Percentiles rank a stretch among this genome's conserved stretches.
Conservation (phyloP, 495 filamentous ascomycete species). For the Penicillium mononematosum region DNA sequence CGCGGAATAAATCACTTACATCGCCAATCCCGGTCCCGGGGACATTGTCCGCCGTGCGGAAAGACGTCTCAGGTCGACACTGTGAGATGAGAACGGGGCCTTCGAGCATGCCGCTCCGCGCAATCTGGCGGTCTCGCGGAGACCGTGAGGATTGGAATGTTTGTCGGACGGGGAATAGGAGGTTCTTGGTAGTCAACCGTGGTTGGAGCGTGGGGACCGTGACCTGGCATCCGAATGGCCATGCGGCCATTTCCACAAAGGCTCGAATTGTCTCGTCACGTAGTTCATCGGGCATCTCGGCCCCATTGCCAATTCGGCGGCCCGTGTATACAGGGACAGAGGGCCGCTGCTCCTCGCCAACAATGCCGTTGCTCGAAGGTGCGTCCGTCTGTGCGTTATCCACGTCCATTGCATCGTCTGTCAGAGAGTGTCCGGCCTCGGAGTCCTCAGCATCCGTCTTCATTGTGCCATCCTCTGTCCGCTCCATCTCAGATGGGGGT, state of each 20-base stretch:
- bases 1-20: constrained; percentile 66
- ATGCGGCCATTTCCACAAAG: constrained; percentile 76
- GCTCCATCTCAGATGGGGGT: constrained; percentile 20
- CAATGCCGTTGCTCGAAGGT: constrained; percentile 1
- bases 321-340: constrained; percentile 44
- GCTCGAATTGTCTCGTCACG: constrained; percentile 67
- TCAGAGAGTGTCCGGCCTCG: neutral
- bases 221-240: constrained; percentile 76
- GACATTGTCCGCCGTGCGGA: constrained; percentile 39
- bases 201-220: constrained; percentile 61
- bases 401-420: constrained; percentile 35
- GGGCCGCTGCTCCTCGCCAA: constrained; percentile 6
- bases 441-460: constrained; percentile 4
- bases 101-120: constrained; percentile 70
- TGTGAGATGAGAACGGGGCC: constrained; percentile 64
- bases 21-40: constrained; percentile 53
- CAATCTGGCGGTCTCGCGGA: constrained; percentile 65
- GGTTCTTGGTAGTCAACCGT: constrained; percentile 53
- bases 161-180: constrained; percentile 54
- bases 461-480: constrained; percentile 16
- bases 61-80: constrained; percentile 58
- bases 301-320: constrained; percentile 60
- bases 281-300: constrained; percentile 72
- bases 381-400: constrained; percentile 20
- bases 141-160: constrained; percentile 62